Evolutionary conservation across 2,329 filamentous ascomycete species (phyloP).

Genomic region (Talaromyces albobiverticillius): DNA sequence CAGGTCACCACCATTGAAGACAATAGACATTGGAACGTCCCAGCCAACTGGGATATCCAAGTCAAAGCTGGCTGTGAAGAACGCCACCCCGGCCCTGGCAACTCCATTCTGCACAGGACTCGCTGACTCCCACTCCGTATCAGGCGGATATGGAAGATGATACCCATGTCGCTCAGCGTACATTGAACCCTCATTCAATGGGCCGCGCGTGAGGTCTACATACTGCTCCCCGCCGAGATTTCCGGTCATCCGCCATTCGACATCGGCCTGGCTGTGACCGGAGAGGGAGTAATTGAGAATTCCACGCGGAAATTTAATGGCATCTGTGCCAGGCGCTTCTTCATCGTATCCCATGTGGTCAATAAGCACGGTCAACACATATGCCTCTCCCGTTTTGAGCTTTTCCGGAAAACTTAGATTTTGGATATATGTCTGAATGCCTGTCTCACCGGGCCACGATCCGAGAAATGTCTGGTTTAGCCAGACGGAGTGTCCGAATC

Average conservation of each 20-base stretch:
- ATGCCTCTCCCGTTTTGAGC: constrained; percentile 50
- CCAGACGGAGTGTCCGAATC: constrained; percentile 67
- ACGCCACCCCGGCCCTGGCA: neutral
- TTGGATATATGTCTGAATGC: constrained; percentile 14
- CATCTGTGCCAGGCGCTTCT: constrained; percentile 51
- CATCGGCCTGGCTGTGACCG: constrained; percentile 29
- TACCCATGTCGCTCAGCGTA: constrained; percentile 49
- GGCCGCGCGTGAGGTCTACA: constrained; percentile 49
- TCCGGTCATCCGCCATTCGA: constrained; percentile 55
- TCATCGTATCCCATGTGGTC: constrained; percentile 72
- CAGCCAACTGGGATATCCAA: neutral
- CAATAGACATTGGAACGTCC: constrained; percentile 2
- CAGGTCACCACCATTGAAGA: neutral
- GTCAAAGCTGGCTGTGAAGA: neutral
- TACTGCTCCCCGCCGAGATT: constrained; percentile 58
- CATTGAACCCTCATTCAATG: constrained; percentile 57
- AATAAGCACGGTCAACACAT: constrained; percentile 67
- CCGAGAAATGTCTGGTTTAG: constrained; percentile 63
- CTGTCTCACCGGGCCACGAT: constrained; percentile 57
- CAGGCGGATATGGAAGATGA: neutral
- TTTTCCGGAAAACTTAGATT: constrained; percentile 42
- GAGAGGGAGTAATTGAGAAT: constrained; percentile 47
- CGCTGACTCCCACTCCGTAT: neutral
- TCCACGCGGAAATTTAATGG: constrained; percentile 54
- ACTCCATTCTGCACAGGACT: neutral